Percentiles rank a stretch among this genome's conserved stretches.
These are phyloP conservation scores for Trebouxia sp. DNA, from an alignment of 139 green algal species.

Conservation along the genomic window DNA sequence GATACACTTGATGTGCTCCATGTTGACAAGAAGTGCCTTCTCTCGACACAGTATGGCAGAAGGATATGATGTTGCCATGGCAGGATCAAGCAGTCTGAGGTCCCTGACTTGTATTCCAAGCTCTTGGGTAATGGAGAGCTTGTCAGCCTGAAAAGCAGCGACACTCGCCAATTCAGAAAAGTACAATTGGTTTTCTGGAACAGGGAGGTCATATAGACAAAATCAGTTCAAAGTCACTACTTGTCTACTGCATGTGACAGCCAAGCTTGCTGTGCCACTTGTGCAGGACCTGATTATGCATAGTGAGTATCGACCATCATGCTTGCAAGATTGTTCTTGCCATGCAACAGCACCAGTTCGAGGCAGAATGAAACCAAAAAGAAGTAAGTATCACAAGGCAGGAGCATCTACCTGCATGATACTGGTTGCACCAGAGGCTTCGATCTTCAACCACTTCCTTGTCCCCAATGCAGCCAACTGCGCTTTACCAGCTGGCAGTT, in stretches of 20 bases:
- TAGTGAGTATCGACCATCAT: too few relatives aligned
- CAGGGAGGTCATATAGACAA: too few relatives aligned
- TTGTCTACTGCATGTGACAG: too few relatives aligned
- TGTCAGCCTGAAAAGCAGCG: conserved; percentile 26
- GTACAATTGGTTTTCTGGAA: too few relatives aligned
- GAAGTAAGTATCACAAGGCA: too few relatives aligned
- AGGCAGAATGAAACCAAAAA: too few relatives aligned
- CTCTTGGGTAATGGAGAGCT: conserved; percentile 22
- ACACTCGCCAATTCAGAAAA: too few relatives aligned
- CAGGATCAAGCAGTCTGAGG: conserved; percentile 49
- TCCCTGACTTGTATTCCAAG: conserved; percentile 32
- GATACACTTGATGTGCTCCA: conserved; percentile 52
- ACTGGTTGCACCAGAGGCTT: not conserved
- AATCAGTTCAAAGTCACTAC: too few relatives aligned
- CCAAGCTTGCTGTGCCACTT: too few relatives aligned
- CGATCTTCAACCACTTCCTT: conserved; percentile 15
- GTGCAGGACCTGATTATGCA: too few relatives aligned
- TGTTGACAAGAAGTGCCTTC: conserved; percentile 48
- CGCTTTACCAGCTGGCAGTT: not conserved
- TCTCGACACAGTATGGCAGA: conserved; percentile 50
- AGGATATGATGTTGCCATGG: conserved; percentile 43
- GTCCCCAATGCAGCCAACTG: not conserved
- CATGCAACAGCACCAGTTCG: too few relatives aligned
- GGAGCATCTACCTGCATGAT: conserved; percentile 9
- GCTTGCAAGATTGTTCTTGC: too few relatives aligned